Evolutionary conservation across 2,329 filamentous ascomycete species (phyloP), one percentile per base, ranked within the genome.

Genomic region (Cladobotryum mycophilum): DNA sequence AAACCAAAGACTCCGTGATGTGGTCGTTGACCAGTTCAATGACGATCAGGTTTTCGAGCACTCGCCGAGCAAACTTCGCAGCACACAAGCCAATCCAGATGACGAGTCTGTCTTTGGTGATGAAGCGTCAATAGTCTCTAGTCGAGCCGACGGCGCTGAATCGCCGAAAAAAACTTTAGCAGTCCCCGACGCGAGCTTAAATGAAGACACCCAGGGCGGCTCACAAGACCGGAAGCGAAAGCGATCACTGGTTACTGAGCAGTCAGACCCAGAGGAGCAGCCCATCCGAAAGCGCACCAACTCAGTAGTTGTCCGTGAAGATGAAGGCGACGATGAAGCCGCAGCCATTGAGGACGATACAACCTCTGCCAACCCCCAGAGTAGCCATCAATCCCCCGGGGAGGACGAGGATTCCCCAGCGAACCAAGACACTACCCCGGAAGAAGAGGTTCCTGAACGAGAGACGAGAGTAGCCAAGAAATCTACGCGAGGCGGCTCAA

Each of bases 21-120:
- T 86, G 9, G 74, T 84, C 41, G 67, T 85, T 48, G 75, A 74
- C 58, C 73, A 74, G 56, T 80, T 76, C 63, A 75, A 76, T 49
- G 74, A 76, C 53, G 77, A 71, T 49, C 72, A 75, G 41, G 66
- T 70, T 49, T 80, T 81, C 56, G 82, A 86, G 60, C 80, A 79
- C 57, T 89, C 84, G 49, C 87, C 88, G 3, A 91, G 85, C 75
- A 92, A 90, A 72, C 78, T 90, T 53, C 82, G 82, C 58, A 81
- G 85, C 54, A 61, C 63, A 11, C 60, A 67, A 35, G 58, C 61
- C 17, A 64, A 65, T 40, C 65, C 60, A 44, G 69, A 68, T 45
- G 69, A 70, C 20, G 72, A 75, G 20, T 70, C 67, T 22, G 61
- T 66, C 15, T 71, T 69, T 20, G 74, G 70, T 38, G 70, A 70